phyloP scores from a whole-genome alignment of 1,139 yeast genomes.

The Blastobotrys apis region DNA sequence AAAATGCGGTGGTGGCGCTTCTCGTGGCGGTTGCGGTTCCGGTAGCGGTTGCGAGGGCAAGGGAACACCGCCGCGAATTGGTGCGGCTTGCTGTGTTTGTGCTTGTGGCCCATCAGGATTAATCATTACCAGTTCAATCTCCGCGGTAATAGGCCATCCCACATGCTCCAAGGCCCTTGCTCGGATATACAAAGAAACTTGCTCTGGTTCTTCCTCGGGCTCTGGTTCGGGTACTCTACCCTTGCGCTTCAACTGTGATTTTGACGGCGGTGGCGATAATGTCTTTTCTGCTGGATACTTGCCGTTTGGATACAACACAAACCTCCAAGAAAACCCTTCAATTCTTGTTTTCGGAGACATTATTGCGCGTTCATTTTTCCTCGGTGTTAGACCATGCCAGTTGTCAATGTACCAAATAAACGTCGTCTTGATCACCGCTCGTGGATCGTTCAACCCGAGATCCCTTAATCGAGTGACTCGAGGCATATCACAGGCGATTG shows the following conservation, averaged over 20 bases:
- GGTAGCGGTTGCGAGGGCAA: too few species aligned
- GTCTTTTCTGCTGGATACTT: background rate
- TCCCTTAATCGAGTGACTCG: constrained; percentile 4
- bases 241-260: background rate
- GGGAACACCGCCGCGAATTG: too few species aligned
- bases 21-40: too few species aligned
- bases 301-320: constrained; percentile 7
- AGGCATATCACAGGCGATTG: background rate
- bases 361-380: background rate
- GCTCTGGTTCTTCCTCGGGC: too few species aligned
- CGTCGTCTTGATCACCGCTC: constrained; percentile 8
- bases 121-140: constrained; percentile 2
- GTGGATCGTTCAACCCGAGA: constrained; percentile 10
- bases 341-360: background rate
- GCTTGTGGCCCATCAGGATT: background rate
- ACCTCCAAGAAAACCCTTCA: constrained; percentile 12
- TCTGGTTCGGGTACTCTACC: too few species aligned
- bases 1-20: too few species aligned
- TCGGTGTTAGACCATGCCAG: background rate
- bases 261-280: background rate
- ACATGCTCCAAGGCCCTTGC: constrained; percentile 5
- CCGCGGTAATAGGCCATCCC: background rate
- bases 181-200: constrained; percentile 4
- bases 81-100: too few species aligned
- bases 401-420: constrained; percentile 11